These are phyloP conservation scores for Magnusiomyces paraingens DNA, from an alignment of 1,139 yeast genomes.

Conservation along the genomic window DNA sequence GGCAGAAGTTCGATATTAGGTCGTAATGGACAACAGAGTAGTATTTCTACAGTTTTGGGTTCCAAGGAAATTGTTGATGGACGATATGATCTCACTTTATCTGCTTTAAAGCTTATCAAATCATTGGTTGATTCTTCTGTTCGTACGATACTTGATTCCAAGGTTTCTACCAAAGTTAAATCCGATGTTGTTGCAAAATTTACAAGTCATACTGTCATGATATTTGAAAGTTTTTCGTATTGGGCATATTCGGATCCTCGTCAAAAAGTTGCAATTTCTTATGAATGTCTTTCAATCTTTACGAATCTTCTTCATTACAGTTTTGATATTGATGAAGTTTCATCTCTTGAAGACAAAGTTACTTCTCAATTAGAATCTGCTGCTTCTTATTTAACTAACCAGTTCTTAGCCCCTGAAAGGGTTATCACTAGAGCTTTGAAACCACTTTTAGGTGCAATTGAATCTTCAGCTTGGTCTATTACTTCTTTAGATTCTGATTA, in stretches of 20 bases:
- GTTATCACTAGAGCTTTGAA: constrained; percentile 50
- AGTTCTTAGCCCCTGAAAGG: constrained; percentile 50
- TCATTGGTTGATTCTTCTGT: constrained; percentile 52
- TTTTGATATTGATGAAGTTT: constrained; percentile 49
- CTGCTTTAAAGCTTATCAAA: constrained; percentile 50
- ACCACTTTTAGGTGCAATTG: constrained; percentile 50
- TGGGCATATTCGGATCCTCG: constrained; percentile 56
- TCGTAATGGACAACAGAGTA: constrained; percentile 62
- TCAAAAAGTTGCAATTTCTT: constrained; percentile 61
- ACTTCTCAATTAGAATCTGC: constrained; percentile 47
- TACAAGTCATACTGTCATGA: constrained; percentile 49
- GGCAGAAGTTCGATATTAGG: constrained; percentile 61
- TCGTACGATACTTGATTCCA: constrained; percentile 30
- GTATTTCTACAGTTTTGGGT: constrained; percentile 57
- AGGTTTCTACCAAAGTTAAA: constrained; percentile 42
- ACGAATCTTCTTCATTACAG: constrained; percentile 48
- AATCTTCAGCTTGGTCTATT: constrained; percentile 39
- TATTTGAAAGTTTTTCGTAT: constrained; percentile 67
- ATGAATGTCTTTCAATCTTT: constrained; percentile 50
- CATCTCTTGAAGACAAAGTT: constrained; percentile 38
- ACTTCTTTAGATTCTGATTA: constrained; percentile 42
- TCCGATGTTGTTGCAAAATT: constrained; percentile 52
- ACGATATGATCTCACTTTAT: constrained; percentile 55
- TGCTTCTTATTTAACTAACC: constrained; percentile 44
- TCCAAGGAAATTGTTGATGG: constrained; percentile 69